Evolutionary conservation across 2,329 filamentous ascomycete genomes (phyloP), one percentile per base, ranked within the genome.

Genomic region (Nemania sp.): DNA sequence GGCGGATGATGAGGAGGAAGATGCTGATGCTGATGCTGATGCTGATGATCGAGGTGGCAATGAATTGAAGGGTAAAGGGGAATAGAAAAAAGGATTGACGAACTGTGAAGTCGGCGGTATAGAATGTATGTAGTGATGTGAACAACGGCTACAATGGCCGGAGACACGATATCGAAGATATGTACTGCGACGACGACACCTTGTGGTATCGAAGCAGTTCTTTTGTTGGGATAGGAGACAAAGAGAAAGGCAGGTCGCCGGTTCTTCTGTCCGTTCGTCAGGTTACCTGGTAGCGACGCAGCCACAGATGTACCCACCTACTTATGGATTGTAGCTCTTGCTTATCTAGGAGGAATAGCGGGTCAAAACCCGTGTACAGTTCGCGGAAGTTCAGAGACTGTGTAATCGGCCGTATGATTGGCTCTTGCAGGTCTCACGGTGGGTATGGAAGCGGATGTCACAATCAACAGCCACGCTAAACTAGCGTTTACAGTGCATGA

Each of bases 71-170:
- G 59, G 54, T 19, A 19, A 52, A 44, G 46, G 60, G 58, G 41
- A 53, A 47, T 23, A 31, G 55, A 54, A 62, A 67, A 67, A 66
- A 64, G 66, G 67, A 67, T 67, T 58, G 66, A 70, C 68, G 67
- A 70, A 70, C 68, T 69, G 61, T 65, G 61, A 52, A 49, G 42
- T 63, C 57, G 57, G 46, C 52, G 52, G 51, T 53, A 48, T 24
- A 49, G n/a, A 54, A 46, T 57, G 54, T 11, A 47, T 39, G n/a
- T 20, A 44, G 17, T 37, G 20, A 51, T 49, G 48, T 49, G 31
- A 39, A 53, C 17, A 40, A 46, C 37, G 42, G 43, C 33, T 47
- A 51, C 60, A 59, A 54, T 61, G 42, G 57, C 60, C 54, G 58
- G 61, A 31, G 28, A 5, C 56, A 54, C 54, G 54, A 55, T 42